Evolutionary conservation across 2,329 filamentous ascomycete species (phyloP), one percentile per base, ranked within the genome.

Genomic region (Incumbomyces lentus): DNA sequence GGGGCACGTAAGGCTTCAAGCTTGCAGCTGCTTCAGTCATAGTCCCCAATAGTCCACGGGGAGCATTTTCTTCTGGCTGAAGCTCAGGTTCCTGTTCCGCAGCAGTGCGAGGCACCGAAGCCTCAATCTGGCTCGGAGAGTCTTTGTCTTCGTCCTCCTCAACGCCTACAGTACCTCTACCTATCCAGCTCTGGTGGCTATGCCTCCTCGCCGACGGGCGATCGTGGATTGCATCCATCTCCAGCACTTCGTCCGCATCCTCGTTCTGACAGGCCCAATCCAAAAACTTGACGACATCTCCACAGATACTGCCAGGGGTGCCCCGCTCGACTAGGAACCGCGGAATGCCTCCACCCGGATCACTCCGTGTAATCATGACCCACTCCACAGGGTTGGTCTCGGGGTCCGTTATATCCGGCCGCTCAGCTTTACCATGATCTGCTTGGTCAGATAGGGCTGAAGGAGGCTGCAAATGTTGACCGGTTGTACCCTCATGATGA

Each of bases 271-370:
- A 74, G 2, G 80, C 81, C 88, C 88, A 94, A 48, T 87, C 77
- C 12, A 92, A 62, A 55, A 94, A 93, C 62, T 89, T 92, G 44
- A 75, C 75, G 0, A 87, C 84, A 62, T 94, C 88, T 35, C 73
- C 73, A 19, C 86, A 75, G 56, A 95, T 92, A 31, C 85, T 85
- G 10, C 75, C 79, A 0, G 88, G 88, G 0, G 88, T 94, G 26
- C 84, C 86, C 60, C 86, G 81, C 58, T 94, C 88, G n/a, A 94
- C 86, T 74, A 95, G 81, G 66, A 92, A 94, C 12, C 85, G 76
- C 1, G 88, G 88, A 14, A 95, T 88, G 49, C 80, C 90, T 44
- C 88, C 88, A 10, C 88, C 88, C 2, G 88, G 87, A 57, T 95
- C 87, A 61, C 84, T 90, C 40, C 88, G 75, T 1, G 87, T 94